A percentile compares a stretch with the other conserved stretches of the same genome.
Evolutionary conservation across 2,329 filamentous ascomycete species (phyloP).

Genomic region (Aureobasidium sp.): DNA sequence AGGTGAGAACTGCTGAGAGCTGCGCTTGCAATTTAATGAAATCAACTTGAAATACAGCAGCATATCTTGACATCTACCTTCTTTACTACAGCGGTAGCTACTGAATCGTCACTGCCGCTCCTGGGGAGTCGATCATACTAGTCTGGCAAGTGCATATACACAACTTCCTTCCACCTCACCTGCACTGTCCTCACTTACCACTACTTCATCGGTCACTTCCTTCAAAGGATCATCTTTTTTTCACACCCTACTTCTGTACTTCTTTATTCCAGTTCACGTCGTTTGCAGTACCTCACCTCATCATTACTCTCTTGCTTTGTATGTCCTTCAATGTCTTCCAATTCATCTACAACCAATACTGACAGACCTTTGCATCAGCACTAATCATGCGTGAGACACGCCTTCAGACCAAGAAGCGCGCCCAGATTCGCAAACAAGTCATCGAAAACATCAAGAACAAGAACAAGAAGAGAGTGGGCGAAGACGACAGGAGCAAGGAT

Average conservation of each 20-base stretch:
- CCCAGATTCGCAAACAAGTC: background rate
- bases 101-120: background rate
- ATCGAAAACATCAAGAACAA: background rate
- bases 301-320: background rate
- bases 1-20: background rate
- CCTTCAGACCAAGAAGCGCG: background rate
- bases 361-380: background rate
- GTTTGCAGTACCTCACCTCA: background rate
- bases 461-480: background rate
- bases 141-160: background rate
- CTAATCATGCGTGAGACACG: constrained; percentile 1
- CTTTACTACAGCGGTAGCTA: background rate
- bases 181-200: background rate
- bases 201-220: background rate
- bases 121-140: background rate
- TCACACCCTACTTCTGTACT: background rate
- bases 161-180: background rate
- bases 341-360: background rate
- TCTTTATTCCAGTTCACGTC: background rate
- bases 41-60: background rate
- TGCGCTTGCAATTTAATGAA: background rate
- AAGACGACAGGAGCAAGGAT: background rate
- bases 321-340: background rate
- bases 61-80: background rate
- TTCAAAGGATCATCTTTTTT: background rate